These are phyloP conservation scores for Rhizodiscina lignyota DNA, from an alignment of 495 filamentous ascomycete species.

Conservation along the genomic window DNA sequence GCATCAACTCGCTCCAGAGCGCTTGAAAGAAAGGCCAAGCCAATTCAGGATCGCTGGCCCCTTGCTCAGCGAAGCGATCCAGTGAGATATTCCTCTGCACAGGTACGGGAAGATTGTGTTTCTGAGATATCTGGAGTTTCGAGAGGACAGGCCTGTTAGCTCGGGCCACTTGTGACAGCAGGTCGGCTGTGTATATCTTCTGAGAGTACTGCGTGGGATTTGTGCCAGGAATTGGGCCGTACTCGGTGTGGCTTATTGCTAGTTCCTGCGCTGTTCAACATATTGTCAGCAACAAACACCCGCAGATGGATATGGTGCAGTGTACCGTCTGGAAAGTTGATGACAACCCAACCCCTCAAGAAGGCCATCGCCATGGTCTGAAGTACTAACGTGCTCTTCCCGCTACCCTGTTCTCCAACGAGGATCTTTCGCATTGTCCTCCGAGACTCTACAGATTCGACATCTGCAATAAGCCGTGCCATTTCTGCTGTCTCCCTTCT, in stretches of 20 bases:
- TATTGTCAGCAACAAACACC: conserved; percentile 2
- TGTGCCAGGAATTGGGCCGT: conserved; percentile 46
- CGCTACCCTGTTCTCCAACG: conserved; percentile 54
- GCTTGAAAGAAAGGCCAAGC: conserved; percentile 72
- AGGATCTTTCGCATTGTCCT: conserved; percentile 48
- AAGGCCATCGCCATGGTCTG: conserved; percentile 76
- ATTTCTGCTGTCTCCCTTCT: conserved; percentile 59
- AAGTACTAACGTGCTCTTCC: conserved; percentile 73
- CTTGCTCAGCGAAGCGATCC: conserved; percentile 47
- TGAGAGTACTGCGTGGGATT: conserved; percentile 55
- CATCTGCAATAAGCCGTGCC: conserved; percentile 34
- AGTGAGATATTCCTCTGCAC: conserved; percentile 45
- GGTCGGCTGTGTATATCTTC: conserved; percentile 51
- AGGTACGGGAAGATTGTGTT: conserved; percentile 42
- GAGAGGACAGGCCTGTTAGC: conserved; percentile 56
- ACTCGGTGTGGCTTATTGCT: conserved; percentile 60
- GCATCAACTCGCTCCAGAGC: conserved; percentile 61
- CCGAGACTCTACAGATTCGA: conserved; percentile 27
- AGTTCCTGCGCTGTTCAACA: conserved; percentile 38
- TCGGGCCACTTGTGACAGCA: conserved; percentile 50
- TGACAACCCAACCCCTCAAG: conserved; percentile 71
- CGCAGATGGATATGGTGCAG: too few species aligned
- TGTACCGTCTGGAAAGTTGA: conserved; percentile 82
- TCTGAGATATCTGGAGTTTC: conserved; percentile 34
- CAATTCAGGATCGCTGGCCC: conserved; percentile 53